Conservation (phyloP, 768 basidiomycete genomes). For the Suillus bovinus region DNA sequence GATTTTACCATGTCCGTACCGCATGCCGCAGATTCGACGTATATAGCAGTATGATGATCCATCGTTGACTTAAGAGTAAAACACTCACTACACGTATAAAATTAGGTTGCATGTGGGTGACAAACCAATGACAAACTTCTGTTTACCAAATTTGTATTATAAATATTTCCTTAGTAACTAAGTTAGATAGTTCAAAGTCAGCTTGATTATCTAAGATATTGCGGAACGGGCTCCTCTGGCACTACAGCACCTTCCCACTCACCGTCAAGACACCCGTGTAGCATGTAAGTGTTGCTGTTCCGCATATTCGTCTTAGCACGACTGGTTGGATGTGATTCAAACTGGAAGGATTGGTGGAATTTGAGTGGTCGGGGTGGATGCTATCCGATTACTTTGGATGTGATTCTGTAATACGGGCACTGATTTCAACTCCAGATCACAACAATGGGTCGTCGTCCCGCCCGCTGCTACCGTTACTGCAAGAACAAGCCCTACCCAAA, state of each 20-base stretch:
- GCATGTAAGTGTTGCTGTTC: background rate
- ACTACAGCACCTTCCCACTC: background rate
- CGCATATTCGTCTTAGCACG: background rate
- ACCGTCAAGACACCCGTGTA: constrained; percentile 2
- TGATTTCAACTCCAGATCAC: constrained; percentile 6
- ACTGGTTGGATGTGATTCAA: background rate
- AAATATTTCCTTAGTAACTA: background rate
- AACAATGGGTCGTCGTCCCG: constrained; percentile 95
- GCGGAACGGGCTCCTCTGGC: background rate
- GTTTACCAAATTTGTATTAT: background rate
- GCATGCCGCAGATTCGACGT: background rate
- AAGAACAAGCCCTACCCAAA: constrained; percentile 99
- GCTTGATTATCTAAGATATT: constrained; percentile 3
- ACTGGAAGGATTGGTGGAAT: background rate
- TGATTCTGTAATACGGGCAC: background rate
- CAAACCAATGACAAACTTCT: background rate
- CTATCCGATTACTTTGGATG: background rate
- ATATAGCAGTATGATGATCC: background rate
- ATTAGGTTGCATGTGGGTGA: background rate
- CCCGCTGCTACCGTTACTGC: constrained; percentile 99
- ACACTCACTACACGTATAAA: background rate
- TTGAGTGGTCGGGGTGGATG: constrained; percentile 4
- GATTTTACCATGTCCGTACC: background rate
- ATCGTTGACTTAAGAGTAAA: background rate
- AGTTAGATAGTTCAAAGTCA: constrained; percentile 1